These are phyloP conservation scores for Entrophospora sp. DNA, from an alignment of 192 early-diverging fungal species.

Conservation along the genomic window DNA sequence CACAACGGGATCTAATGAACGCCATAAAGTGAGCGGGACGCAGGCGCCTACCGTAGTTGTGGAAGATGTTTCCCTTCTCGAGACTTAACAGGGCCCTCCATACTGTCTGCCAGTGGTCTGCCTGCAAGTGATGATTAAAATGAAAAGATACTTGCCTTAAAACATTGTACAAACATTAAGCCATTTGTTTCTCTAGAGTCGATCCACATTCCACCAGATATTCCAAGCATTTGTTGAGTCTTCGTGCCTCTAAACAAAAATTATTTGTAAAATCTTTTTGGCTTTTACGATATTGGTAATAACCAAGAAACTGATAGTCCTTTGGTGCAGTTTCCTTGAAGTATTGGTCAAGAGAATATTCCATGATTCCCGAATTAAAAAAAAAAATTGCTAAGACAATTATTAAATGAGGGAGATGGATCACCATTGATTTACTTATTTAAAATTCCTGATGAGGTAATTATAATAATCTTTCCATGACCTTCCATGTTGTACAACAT, in stretches of 20 bases:
- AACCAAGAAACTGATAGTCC: neutral
- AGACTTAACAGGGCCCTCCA: constrained; percentile 23
- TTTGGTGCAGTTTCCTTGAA: neutral
- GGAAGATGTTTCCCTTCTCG: constrained; percentile 19
- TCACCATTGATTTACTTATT: no score
- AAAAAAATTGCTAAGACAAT: no score
- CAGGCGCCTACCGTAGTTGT: constrained; percentile 16
- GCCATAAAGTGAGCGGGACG: constrained; percentile 21
- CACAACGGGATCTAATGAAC: constrained; percentile 26
- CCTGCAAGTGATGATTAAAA: constrained; percentile 1
- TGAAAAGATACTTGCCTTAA: constrained; percentile 22
- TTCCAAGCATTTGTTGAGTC: neutral
- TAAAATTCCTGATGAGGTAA: no score
- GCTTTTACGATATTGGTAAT: constrained; percentile 4
- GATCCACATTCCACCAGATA: constrained; percentile 11
- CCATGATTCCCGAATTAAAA: no score
- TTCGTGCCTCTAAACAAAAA: constrained; percentile 13
- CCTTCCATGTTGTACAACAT: no score
- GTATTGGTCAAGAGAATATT: constrained; percentile 1
- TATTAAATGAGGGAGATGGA: no score
- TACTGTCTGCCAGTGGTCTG: constrained; percentile 21
- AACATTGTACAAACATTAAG: constrained; percentile 12
- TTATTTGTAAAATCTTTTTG: constrained; percentile 9
- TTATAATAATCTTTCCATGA: no score
- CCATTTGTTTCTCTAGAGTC: neutral